Evolutionary conservation across 805 yeast species (phyloP).

Genomic region (Pichia nanzhaoensis): DNA sequence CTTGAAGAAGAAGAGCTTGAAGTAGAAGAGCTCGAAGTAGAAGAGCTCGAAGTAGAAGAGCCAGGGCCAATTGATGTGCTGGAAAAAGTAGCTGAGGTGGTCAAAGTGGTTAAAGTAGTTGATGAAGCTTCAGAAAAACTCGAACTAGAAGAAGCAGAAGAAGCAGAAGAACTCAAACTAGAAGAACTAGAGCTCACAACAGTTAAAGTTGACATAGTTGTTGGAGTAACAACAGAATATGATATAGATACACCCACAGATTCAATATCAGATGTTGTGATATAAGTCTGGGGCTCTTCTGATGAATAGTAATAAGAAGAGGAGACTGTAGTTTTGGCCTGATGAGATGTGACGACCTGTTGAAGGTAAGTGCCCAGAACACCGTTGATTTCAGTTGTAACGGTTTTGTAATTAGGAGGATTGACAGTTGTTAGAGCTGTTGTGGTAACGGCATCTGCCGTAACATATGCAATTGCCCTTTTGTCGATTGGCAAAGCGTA

Average conservation of each 20-base stretch:
- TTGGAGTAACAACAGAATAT: too few relatives aligned
- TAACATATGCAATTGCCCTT: slow-evolving; percentile 25
- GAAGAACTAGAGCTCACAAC: neutral
- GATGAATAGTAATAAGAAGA: slow-evolving; percentile 1
- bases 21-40: slow-evolving; percentile 5
- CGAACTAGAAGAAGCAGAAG: slow-evolving; percentile 14
- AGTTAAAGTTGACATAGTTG: slow-evolving; percentile 12
- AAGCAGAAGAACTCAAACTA: slow-evolving; percentile 8
- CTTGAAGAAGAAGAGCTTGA: slow-evolving; percentile 30
- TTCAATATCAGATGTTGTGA: slow-evolving; percentile 6
- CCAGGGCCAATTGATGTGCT: slow-evolving; percentile 25
- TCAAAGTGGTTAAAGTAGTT: slow-evolving; percentile 6
- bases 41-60: slow-evolving; percentile 13
- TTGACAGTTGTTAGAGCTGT: slow-evolving; percentile 16
- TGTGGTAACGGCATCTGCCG: slow-evolving; percentile 22
- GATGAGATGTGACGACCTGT: slow-evolving; percentile 26
- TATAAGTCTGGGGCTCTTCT: slow-evolving; percentile 5
- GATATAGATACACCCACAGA: neutral
- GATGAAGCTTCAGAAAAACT: slow-evolving; percentile 7
- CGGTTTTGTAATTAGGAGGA: slow-evolving; percentile 17
- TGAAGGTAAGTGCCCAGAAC: slow-evolving; percentile 17
- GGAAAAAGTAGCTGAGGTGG: slow-evolving; percentile 12
- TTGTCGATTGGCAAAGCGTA: slow-evolving; percentile 13
- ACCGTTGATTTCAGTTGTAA: slow-evolving; percentile 17
- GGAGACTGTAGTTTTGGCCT: slow-evolving; percentile 18